phyloP scores from a whole-genome alignment of 495 filamentous ascomycete genomes.

The Tuber indicum region DNA sequence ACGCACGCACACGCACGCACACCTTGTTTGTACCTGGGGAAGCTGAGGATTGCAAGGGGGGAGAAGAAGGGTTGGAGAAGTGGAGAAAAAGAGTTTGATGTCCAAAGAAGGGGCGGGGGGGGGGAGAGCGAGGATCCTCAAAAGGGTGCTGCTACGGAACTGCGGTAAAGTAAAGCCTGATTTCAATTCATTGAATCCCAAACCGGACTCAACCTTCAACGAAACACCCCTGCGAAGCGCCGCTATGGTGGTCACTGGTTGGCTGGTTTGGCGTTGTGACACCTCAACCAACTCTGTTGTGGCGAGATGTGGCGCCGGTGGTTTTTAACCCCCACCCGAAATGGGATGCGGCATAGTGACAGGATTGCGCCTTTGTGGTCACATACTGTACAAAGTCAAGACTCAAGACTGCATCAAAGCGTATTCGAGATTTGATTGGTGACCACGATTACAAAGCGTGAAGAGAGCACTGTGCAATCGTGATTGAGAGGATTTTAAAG shows the following conservation, averaged over 20 bases:
- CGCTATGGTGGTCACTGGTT: neutral
- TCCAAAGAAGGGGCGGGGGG: neutral
- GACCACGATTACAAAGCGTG: neutral
- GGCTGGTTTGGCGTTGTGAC: neutral
- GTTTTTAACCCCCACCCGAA: neutral
- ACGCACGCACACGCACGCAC: neutral
- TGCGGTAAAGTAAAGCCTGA: neutral
- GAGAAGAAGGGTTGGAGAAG: neutral
- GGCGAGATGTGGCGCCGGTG: neutral
- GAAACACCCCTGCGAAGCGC: neutral
- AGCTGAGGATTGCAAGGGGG: neutral
- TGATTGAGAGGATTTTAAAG: neutral
- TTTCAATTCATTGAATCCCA: neutral
- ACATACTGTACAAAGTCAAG: neutral
- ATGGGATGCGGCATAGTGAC: neutral
- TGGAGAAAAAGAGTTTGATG: neutral
- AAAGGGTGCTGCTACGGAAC: neutral
- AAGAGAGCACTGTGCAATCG: too few species aligned
- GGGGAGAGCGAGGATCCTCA: neutral
- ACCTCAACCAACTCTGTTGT: neutral
- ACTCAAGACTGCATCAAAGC: neutral
- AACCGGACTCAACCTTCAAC: neutral
- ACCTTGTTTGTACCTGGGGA: neutral
- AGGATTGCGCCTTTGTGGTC: neutral
- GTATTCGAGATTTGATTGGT: neutral